Conservation (phyloP, 768 basidiomycete genomes). For the Boletus coccyginus region DNA sequence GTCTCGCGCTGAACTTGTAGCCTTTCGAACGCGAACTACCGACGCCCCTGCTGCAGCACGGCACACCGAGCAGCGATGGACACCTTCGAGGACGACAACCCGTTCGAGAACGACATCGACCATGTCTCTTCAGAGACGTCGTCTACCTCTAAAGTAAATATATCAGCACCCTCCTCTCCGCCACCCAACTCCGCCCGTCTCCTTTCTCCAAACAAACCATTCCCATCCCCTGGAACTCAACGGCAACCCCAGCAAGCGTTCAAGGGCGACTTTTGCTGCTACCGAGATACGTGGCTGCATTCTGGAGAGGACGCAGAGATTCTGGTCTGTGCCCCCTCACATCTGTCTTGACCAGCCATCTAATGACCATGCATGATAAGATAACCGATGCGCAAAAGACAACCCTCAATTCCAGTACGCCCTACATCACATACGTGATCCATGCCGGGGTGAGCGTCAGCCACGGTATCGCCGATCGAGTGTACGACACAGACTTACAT, state of each 20-base stretch:
- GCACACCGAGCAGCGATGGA: slow-evolving; percentile 21
- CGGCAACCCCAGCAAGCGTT: slow-evolving; percentile 48
- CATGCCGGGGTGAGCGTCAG: slow-evolving; percentile 66
- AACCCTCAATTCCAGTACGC: slow-evolving; percentile 77
- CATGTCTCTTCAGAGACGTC: slow-evolving; percentile 35
- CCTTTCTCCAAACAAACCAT: slow-evolving; percentile 47
- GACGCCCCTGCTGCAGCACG: too few relatives aligned
- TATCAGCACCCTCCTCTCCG: slow-evolving; percentile 57
- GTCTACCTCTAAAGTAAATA: slow-evolving; percentile 36
- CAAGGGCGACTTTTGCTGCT: slow-evolving; percentile 80
- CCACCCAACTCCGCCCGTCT: slow-evolving; percentile 41
- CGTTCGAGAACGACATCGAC: slow-evolving; percentile 50
- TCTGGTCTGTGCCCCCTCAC: slow-evolving; percentile 45
- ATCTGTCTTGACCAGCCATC: background rate
- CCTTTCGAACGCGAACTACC: too few relatives aligned
- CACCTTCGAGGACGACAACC: slow-evolving; percentile 63
- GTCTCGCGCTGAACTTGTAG: too few relatives aligned
- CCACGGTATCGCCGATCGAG: background rate
- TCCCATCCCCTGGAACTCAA: slow-evolving; percentile 58
- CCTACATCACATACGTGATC: slow-evolving; percentile 95
- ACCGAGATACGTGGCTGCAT: slow-evolving; percentile 73
- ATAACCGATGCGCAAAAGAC: slow-evolving; percentile 97
- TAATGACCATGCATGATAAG: slow-evolving; percentile 41
- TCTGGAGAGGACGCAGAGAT: slow-evolving; percentile 83
- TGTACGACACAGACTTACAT: slow-evolving; percentile 9